Base-by-base conservation (phyloP, 2,329 filamentous ascomycete genomes). In the Aspergillus ochraceoroseus region DNA sequence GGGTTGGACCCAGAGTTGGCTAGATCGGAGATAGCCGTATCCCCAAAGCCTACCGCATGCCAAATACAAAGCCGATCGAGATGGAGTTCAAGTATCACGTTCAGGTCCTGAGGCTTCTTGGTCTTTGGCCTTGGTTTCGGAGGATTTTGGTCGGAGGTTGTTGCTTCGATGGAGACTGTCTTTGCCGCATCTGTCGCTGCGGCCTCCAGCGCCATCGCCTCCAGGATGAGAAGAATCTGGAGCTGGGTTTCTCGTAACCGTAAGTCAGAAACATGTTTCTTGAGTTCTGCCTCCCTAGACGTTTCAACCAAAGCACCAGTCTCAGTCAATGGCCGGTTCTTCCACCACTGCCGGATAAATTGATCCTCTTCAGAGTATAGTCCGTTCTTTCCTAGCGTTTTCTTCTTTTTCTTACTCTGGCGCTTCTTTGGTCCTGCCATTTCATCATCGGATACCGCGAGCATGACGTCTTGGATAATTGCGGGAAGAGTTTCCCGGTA, bases 61-160 rank as follows among this genome's bases (percentile, higher is more conserved):
- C 71, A 74, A 37, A 74, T 74, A 44, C 70, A 72, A 17, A 74
- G 55, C 38, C 70, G 60, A 43, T 74, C 71, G 11, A 72, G 54
- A 17, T 72, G 63, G 1, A 72, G 57, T 39, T 73, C 71, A 12
- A 74, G 59, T 15, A 71, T 57, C 3, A 65, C 57, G 29, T 61
- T 56, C 22, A 73, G 48, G 51, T 72, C 64, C 32, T 67, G 66
- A 6, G 54, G 47, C 41, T 68, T 71, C 45, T 67, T 70, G 7
- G 45, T 25, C 32, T 56, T 65, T 19, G 52, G 33, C 41, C 57
- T 56, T 7, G 22, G 27, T 19, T 38, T 44, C 36, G 53, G 58
- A 11, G 45, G 19, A 12, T 41, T 45, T 7, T 46, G 40, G 5
- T 46, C 38, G 3, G 27, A 22, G 13, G 34, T 22, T 12, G 44